Percentiles rank a stretch among this genome's conserved stretches.
Evolutionary conservation across 345 rosid genomes (phyloP).

Genomic region (Gossypioides kirkii): DNA sequence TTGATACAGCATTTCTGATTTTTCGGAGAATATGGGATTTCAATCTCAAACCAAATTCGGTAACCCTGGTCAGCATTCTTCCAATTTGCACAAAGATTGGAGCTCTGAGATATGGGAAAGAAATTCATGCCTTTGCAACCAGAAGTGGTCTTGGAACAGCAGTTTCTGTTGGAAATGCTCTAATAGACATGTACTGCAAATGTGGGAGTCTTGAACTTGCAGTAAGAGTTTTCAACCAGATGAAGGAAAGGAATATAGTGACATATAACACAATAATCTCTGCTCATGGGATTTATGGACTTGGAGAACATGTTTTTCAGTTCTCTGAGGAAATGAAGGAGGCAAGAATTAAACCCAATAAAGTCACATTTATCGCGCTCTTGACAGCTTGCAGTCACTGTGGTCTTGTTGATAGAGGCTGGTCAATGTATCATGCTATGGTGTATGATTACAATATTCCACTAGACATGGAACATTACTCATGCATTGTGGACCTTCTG

Average conservation of each 20-base stretch:
- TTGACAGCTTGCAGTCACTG: conserved; percentile 50
- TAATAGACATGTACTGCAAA: conserved; percentile 51
- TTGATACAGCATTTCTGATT: conserved; percentile 25
- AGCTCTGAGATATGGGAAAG: conserved; percentile 38
- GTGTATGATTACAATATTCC: conserved; percentile 23
- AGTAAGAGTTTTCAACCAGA: conserved; percentile 26
- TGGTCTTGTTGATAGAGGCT: conserved; percentile 41
- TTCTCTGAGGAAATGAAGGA: conserved; percentile 41
- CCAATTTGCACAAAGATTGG: conserved; percentile 43
- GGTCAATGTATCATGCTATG: conserved; percentile 34
- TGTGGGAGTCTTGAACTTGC: conserved; percentile 45
- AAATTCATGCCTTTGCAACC: conserved; percentile 46
- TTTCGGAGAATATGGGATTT: conserved; percentile 34
- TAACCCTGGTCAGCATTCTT: conserved; percentile 41
- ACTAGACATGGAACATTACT: conserved; percentile 42
- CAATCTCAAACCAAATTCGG: conserved; percentile 31
- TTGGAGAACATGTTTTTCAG: conserved; percentile 25
- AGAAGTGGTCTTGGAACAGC: conserved; percentile 29
- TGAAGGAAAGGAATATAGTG: conserved; percentile 35
- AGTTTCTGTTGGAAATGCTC: conserved; percentile 38
- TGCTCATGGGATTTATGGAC: conserved; percentile 46
- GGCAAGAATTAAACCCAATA: conserved; percentile 32
- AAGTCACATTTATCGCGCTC: conserved; percentile 44
- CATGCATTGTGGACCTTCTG: conserved; percentile 54
- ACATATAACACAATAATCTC: conserved; percentile 49